Conservation (phyloP, 805 yeast species). For the Kuraishia cidri region DNA sequence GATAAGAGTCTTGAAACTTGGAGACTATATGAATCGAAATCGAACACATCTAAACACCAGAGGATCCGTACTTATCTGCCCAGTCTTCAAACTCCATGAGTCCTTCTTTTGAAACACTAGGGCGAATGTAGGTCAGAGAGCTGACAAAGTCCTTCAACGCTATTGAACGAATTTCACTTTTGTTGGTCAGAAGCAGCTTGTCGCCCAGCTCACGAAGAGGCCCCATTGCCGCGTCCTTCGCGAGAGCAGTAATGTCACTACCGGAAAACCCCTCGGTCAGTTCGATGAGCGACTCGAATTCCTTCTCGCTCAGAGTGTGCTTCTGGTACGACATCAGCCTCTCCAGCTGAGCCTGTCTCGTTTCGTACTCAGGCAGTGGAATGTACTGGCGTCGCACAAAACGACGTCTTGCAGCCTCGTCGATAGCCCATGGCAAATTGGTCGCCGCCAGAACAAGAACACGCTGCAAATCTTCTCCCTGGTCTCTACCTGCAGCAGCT, state of each 20-base stretch:
- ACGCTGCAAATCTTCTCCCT: constrained; percentile 43
- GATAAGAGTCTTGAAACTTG: background rate
- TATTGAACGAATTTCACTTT: constrained; percentile 74
- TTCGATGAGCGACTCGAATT: constrained; percentile 48
- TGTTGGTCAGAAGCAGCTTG: constrained; percentile 55
- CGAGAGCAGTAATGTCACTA: constrained; percentile 84
- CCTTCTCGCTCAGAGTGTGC: constrained; percentile 56
- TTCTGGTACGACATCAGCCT: constrained; percentile 66
- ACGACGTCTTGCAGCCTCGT: constrained; percentile 92
- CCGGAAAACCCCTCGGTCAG: constrained; percentile 86
- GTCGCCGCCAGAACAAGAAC: constrained; percentile 93
- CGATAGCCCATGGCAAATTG: constrained; percentile 94
- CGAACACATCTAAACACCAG: constrained; percentile 58
- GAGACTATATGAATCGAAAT: background rate
- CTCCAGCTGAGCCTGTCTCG: constrained; percentile 62
- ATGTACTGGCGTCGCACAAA: constrained; percentile 89
- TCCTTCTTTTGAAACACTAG: constrained; percentile 83
- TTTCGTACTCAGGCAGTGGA: constrained; percentile 85
- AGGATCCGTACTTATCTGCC: constrained; percentile 81
- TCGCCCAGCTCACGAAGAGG: constrained; percentile 90
- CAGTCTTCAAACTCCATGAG: constrained; percentile 76
- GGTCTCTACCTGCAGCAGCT: constrained; percentile 72
- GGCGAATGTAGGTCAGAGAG: constrained; percentile 74
- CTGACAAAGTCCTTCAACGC: constrained; percentile 61
- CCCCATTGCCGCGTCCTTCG: constrained; percentile 98